A percentile compares a stretch with the other conserved stretches of the same genome.
phyloP scores from a whole-genome alignment of 2,329 filamentous ascomycete genomes.

The Venturia effusa region DNA sequence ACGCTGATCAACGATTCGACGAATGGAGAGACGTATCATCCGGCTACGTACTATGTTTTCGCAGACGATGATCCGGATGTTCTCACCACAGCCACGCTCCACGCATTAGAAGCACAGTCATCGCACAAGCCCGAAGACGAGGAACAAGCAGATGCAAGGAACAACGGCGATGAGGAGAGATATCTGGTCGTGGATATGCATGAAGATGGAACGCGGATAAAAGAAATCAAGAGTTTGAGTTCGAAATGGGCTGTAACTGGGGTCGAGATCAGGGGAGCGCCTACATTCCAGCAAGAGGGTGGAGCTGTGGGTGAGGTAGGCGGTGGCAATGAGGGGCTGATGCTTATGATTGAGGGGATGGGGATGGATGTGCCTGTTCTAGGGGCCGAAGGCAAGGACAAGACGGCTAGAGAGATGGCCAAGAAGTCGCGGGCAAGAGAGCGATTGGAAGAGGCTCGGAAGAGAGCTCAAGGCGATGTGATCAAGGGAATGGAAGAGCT shows the following conservation, averaged over 20 bases:
- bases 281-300: constrained; percentile 46
- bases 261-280: constrained; percentile 45
- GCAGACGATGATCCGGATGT: constrained; percentile 77
- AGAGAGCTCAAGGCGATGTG: constrained; percentile 5
- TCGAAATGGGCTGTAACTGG: constrained; percentile 59
- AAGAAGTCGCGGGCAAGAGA: constrained; percentile 5
- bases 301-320: constrained; percentile 9
- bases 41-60: constrained; percentile 85
- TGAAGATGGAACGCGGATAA: constrained; percentile 40
- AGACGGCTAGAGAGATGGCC: background rate
- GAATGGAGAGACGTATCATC: constrained; percentile 68
- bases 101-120: constrained; percentile 38
- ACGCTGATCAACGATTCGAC: constrained; percentile 68
- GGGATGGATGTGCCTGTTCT: constrained; percentile 17
- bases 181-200: constrained; percentile 46
- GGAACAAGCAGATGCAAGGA: constrained; percentile 20
- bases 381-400: background rate
- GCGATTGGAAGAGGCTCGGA: constrained; percentile 6
- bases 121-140: constrained; percentile 16
- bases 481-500: constrained; percentile 9
- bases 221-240: constrained; percentile 61
- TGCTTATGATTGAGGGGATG: constrained; percentile 52
- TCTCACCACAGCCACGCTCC: constrained; percentile 54
- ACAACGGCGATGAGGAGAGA: constrained; percentile 40
- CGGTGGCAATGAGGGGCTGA: constrained; percentile 35